Evolutionary conservation across 805 yeast genomes (phyloP), one percentile per base, ranked within the genome.

Genomic region (Lachancea lanzarotensis): DNA sequence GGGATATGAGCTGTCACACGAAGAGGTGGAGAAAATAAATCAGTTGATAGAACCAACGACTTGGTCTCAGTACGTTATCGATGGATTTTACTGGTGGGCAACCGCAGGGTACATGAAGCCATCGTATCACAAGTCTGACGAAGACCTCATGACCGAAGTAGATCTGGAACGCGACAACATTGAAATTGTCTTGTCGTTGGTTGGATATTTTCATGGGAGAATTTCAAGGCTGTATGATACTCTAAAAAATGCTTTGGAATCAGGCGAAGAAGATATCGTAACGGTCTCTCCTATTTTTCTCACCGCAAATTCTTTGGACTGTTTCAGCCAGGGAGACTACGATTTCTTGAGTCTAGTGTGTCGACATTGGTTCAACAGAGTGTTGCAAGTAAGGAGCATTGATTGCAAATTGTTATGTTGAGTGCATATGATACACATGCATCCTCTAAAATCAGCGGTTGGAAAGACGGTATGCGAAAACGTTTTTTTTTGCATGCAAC

Each of bases 281-380:
- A 38, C 31, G 6, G 22, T 60, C 3, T 47, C 57, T 2, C 53
- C 63, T 1, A 38, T 46, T 3, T 51, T 53, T 20, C 47, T 65
- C 19, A 42, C 50, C 5, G 44, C 49, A 9, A 42, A 62, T 45
- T 53, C 56, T 12, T 44, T 65, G 11, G 69, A 65, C 45, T 60
- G 67, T 38, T 65, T 65, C 40, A 62, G 66, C 44, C n/a, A 36
- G 19, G 59, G 57, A 35, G 68, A 65, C 45, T 48, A 53, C 20
- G 38, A 45, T 15, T 60, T 63, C 43, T 38, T 63, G 2, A 40
- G 51, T 29, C 36, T 45, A 26, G 35, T 63, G 15, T 49, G 57
- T 15, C 35, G 45, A 17, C 48, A 45, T 33, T 56, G 61, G 60
- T 59, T 59, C 38, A 37, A 54, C 3, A 56, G 38, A 35, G 19